Evolutionary conservation across 805 yeast species (phyloP).

Genomic region (Saccharomycopsis fibuligera): DNA sequence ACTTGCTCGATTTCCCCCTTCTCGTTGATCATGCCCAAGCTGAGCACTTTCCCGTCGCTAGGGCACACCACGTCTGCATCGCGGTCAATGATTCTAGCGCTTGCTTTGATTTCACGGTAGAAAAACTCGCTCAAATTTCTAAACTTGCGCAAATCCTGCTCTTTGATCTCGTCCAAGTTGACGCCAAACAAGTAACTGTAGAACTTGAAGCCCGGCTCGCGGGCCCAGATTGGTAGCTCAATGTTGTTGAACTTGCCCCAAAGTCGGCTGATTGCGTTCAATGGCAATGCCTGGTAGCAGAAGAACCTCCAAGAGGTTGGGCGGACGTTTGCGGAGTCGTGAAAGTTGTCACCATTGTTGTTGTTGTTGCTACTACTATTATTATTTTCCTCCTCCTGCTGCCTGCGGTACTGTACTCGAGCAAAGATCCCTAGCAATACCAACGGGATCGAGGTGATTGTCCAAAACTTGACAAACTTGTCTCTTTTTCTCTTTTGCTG

Average conservation of each 20-base stretch:
- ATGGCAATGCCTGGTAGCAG: conserved; percentile 83
- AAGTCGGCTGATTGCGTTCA: conserved; percentile 81
- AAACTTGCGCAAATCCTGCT: conserved; percentile 69
- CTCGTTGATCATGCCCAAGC: conserved; percentile 67
- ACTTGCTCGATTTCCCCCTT: conserved; percentile 93
- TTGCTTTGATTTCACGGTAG: conserved; percentile 74
- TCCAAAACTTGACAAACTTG: conserved; percentile 47
- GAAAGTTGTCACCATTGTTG: conserved; percentile 21
- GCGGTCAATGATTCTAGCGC: conserved; percentile 68
- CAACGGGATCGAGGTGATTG: conserved; percentile 45
- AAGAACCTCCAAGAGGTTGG: conserved; percentile 83
- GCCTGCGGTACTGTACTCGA: conserved; percentile 34
- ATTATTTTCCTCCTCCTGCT: conserved; percentile 22
- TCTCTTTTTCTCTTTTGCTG: conserved; percentile 21
- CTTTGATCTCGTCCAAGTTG: conserved; percentile 81
- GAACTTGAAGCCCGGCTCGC: conserved; percentile 73
- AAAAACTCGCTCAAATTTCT: conserved; percentile 85
- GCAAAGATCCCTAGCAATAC: conserved; percentile 50
- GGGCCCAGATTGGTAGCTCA: conserved; percentile 79
- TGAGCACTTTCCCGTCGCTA: conserved; percentile 86
- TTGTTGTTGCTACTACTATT: too few species aligned
- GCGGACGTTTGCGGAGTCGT: conserved; percentile 44
- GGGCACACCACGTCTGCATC: conserved; percentile 73
- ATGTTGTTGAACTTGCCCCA: conserved; percentile 92
- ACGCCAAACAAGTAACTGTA: conserved; percentile 83